A percentile compares a stretch with the other conserved stretches of the same genome.
phyloP scores from a whole-genome alignment of 176 grass and related monocot species.

The Puccinellia tenuiflora region DNA sequence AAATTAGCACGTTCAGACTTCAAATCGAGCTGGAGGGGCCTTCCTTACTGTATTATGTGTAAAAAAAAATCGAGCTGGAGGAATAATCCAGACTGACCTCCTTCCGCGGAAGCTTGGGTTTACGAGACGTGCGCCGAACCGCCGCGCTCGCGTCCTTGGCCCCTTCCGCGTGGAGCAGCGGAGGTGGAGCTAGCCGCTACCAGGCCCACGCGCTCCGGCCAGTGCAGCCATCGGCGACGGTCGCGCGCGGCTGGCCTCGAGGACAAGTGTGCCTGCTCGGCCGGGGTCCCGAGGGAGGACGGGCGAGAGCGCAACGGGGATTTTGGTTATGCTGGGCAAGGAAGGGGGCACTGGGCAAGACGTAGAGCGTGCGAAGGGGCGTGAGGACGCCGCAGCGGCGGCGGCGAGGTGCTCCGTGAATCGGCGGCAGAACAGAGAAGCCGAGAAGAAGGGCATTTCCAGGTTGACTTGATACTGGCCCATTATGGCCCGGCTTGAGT shows the following conservation, averaged over 20 bases:
- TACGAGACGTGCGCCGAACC: not conserved
- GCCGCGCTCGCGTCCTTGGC: not conserved
- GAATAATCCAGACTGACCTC: not conserved
- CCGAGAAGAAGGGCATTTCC: not conserved
- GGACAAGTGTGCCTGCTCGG: not conserved
- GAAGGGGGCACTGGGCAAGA: not conserved
- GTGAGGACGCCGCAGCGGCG: not conserved
- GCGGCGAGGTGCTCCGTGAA: not conserved
- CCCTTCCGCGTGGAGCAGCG: not conserved
- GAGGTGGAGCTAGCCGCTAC: not conserved
- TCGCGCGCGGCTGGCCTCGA: not conserved
- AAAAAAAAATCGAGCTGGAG: not conserved
- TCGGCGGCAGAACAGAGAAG: not conserved
- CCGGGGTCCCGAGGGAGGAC: not conserved
- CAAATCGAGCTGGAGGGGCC: not conserved
- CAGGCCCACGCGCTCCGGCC: not conserved
- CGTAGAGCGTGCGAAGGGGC: not conserved
- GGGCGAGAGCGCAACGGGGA: not conserved
- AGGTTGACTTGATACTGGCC: not conserved
- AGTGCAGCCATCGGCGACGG: not conserved
- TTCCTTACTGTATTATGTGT: too few species aligned
- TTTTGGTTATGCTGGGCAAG: not conserved
- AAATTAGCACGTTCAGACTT: not conserved
- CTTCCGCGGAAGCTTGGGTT: not conserved
- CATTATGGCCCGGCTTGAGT: not conserved